These are phyloP conservation scores for Symmetrospora coprosmae DNA, from an alignment of 768 basidiomycete species.

Conservation along the genomic window DNA sequence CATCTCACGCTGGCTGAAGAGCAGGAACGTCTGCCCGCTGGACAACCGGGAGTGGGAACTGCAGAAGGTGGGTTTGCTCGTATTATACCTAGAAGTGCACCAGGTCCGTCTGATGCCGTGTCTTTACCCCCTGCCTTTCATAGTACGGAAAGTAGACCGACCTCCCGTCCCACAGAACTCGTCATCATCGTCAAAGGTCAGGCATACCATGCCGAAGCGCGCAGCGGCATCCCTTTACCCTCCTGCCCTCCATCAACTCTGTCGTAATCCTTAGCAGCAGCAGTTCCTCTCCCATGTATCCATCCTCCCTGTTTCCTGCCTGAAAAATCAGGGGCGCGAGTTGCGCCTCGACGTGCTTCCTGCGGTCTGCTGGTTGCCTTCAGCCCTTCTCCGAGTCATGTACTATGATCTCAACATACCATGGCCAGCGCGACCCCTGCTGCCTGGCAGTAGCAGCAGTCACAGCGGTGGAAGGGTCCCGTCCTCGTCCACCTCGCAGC, in stretches of 20 bases:
- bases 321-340: too few relatives aligned
- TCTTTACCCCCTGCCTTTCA: neutral
- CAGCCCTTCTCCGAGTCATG: neutral
- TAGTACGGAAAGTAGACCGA: conserved; percentile 18
- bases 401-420: conserved; percentile 29
- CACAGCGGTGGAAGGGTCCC: too few relatives aligned
- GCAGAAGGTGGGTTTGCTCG: conserved; percentile 61
- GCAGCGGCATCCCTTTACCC: too few relatives aligned
- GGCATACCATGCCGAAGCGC: too few relatives aligned
- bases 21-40: conserved; percentile 81
- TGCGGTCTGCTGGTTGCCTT: too few relatives aligned
- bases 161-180: neutral
- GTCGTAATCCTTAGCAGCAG: too few relatives aligned
- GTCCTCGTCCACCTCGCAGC: neutral
- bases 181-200: too few relatives aligned
- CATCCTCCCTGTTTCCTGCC: too few relatives aligned
- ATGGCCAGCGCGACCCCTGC: conserved; percentile 14
- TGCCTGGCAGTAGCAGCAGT: neutral
- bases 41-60: conserved; percentile 96
- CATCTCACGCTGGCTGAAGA: conserved; percentile 98
- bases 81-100: conserved; percentile 23
- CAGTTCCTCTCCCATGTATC: too few relatives aligned
- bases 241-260: too few relatives aligned
- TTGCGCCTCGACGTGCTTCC: too few relatives aligned
- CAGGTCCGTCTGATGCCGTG: neutral